Conservation (phyloP, 2,329 filamentous ascomycete species). For the Rhynchosporium secalis region DNA sequence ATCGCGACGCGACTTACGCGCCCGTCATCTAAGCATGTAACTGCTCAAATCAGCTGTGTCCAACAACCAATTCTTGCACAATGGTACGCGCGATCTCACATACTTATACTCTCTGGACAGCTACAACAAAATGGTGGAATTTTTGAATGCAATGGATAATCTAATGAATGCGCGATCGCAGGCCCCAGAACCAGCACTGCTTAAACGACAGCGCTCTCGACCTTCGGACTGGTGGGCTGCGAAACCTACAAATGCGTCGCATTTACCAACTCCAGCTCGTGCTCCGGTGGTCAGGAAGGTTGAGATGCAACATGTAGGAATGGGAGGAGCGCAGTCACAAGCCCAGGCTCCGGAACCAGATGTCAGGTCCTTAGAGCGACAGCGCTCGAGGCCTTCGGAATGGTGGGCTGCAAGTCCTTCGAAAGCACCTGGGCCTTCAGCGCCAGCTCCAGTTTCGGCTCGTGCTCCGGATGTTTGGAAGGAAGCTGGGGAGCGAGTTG, state of each 20-base stretch:
- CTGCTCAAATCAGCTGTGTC: too few relatives aligned
- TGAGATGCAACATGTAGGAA: too few relatives aligned
- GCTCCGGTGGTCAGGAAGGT: too few relatives aligned
- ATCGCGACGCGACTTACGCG: too few relatives aligned
- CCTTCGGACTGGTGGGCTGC: constrained; percentile 37
- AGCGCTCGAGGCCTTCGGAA: constrained; percentile 33
- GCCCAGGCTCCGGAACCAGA: constrained; percentile 28
- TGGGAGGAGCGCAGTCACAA: neutral
- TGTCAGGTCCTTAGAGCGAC: constrained; percentile 29
- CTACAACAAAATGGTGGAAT: neutral
- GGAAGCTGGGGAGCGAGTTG: too few relatives aligned
- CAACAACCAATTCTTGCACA: neutral
- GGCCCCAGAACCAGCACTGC: constrained; percentile 28
- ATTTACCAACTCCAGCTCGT: neutral
- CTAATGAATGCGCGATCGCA: constrained; percentile 13
- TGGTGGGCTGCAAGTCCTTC: constrained; percentile 34
- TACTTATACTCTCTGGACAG: neutral
- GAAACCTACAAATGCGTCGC: constrained; percentile 18
- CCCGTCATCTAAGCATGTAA: neutral
- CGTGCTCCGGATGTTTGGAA: too few relatives aligned
- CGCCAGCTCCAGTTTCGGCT: neutral
- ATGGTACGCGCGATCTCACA: neutral
- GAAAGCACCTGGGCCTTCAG: neutral
- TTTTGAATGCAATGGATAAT: neutral
- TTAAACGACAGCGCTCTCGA: constrained; percentile 34